A percentile compares a stretch with the other conserved stretches of the same genome.
These are phyloP conservation scores for Aspergillus fumigatus DNA, from an alignment of 2,329 filamentous ascomycete species.

Conservation along the genomic window DNA sequence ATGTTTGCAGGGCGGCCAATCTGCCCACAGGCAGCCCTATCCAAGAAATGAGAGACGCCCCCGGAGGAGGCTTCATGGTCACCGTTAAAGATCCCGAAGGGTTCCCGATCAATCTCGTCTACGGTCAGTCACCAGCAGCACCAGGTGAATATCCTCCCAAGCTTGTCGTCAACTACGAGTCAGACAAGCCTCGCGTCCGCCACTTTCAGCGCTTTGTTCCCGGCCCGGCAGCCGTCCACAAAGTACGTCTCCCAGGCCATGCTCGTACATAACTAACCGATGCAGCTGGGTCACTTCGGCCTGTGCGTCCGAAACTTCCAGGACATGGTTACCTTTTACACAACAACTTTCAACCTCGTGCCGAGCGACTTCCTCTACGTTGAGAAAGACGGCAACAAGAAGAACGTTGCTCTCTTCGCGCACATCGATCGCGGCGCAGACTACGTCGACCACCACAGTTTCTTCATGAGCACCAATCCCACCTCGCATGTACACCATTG, in stretches of 20 bases:
- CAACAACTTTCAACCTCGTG: slow-evolving; percentile 26
- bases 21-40: slow-evolving; percentile 28
- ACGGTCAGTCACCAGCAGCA: slow-evolving; percentile 29
- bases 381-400: slow-evolving; percentile 13
- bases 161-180: slow-evolving; percentile 23
- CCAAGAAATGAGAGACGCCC: slow-evolving; percentile 30
- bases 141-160: slow-evolving; percentile 14
- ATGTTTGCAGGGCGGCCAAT: slow-evolving; percentile 10
- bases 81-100: slow-evolving; percentile 39
- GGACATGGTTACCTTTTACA: slow-evolving; percentile 24
- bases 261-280: not conserved
- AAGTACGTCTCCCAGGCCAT: slow-evolving; percentile 14
- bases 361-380: slow-evolving; percentile 29
- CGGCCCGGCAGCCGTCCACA: slow-evolving; percentile 30
- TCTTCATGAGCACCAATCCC: slow-evolving; percentile 43
- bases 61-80: slow-evolving; percentile 37
- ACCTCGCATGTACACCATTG: slow-evolving; percentile 46
- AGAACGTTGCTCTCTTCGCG: slow-evolving; percentile 41
- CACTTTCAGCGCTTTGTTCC: slow-evolving; percentile 27
- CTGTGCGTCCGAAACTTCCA: slow-evolving; percentile 24
- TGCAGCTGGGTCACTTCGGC: slow-evolving; percentile 27
- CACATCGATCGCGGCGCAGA: slow-evolving; percentile 48
- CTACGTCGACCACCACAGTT: slow-evolving; percentile 50
- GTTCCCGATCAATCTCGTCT: slow-evolving; percentile 38
- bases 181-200: slow-evolving; percentile 24